Base-by-base conservation (phyloP, 257 asterid species). In the Petrea volubilis region DNA sequence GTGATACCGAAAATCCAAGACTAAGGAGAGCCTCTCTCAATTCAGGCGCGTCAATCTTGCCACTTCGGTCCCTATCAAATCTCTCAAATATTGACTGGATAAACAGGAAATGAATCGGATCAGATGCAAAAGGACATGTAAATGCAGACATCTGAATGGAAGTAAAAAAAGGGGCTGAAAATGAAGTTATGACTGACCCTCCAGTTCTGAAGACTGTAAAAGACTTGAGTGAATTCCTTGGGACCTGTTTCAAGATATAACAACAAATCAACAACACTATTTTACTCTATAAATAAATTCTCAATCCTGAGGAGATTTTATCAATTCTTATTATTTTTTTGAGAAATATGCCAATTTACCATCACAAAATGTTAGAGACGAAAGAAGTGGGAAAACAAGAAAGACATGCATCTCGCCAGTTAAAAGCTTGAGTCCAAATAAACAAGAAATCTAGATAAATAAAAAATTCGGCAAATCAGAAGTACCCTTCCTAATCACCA, bases 201-300 rank as follows among this genome's bases (percentile, higher is more conserved):
- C 99, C 99, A 94, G 79, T 46, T 85, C 82, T 94, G 97, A 49
- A 94, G 99, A 81, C 99, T 85, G 87, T 86, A 90, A 65, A 83
- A 94, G 52, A 94, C 82, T 70, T 87, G 81, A 43, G 86, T 87
- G 77, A 91, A 94, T 78, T 94, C 98, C 83, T 91, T 91, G 18
- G 99, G 99, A 52, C 98, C 98, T 91, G 87, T 77, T 78, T 67
- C 60, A 61, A 59, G 41, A 76, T 49, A 56, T 9, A 49, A 50
- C 52, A 72, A 28, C 46, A 55, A 44, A 72, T 76, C 51, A 78
- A 31, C 44, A 41, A 60, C 44, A 57, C n/a, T 8, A 8, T 34
- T 70, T 53, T 43, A 28, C 65, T 38, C 23, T 55, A 28, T 36
- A 15, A 15, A 50, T 2, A 7, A 8, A 58, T 31, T 29, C n/a